Evolutionary conservation across 1,284 basidiomycete species (phyloP).

Genomic region (Apiotrichum gracile): DNA sequence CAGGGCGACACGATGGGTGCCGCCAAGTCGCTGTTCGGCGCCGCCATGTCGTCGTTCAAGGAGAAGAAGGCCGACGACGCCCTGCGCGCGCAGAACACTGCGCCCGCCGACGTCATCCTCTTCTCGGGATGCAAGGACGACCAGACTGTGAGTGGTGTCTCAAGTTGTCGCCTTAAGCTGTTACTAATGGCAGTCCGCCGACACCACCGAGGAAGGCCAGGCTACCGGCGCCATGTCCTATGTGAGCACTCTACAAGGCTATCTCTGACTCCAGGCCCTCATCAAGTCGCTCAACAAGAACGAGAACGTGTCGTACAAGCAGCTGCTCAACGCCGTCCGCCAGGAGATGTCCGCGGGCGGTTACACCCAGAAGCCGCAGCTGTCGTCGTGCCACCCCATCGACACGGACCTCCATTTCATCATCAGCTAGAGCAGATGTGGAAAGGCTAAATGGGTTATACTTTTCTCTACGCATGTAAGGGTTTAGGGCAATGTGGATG

Average conservation of each 20-base stretch:
- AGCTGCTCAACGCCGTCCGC: slow-evolving; percentile 66
- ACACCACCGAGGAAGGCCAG: slow-evolving; percentile 70
- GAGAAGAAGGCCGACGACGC: slow-evolving; percentile 27
- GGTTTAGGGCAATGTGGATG: too few relatives aligned
- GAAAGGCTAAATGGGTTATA: too few relatives aligned
- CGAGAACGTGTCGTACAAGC: slow-evolving; percentile 70
- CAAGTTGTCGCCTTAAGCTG: neutral
- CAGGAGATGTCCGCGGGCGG: slow-evolving; percentile 51
- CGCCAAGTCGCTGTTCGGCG: slow-evolving; percentile 50
- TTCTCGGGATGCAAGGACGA: slow-evolving; percentile 90
- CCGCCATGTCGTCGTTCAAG: slow-evolving; percentile 14
- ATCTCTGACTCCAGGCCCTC: slow-evolving; percentile 73
- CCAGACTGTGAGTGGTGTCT: slow-evolving; percentile 57
- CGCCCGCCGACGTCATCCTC: slow-evolving; percentile 62
- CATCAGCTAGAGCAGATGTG: neutral
- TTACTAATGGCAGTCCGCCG: slow-evolving; percentile 52
- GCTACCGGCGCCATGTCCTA: slow-evolving; percentile 79
- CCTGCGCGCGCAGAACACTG: slow-evolving; percentile 54
- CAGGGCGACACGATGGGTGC: slow-evolving; percentile 66
- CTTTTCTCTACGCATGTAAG: neutral
- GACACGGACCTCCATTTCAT: slow-evolving; percentile 34
- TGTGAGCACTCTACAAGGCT: too few relatives aligned
- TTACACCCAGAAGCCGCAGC: slow-evolving; percentile 81
- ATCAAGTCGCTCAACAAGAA: slow-evolving; percentile 59
- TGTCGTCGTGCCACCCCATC: slow-evolving; percentile 33